Evolutionary conservation across 345 rosid species (phyloP).

Genomic region (Laguncularia racemosa): DNA sequence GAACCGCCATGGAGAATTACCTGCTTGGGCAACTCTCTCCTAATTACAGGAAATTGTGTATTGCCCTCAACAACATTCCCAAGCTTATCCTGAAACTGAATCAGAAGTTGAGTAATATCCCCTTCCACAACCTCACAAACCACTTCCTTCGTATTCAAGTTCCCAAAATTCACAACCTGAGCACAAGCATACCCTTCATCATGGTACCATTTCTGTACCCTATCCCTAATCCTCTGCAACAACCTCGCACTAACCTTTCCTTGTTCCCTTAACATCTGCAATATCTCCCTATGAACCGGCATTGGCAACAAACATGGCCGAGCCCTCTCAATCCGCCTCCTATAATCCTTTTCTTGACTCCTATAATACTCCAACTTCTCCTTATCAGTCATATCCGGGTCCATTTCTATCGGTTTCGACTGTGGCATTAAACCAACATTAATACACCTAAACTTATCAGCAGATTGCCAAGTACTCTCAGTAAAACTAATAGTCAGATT

Average conservation of each 20-base stretch:
- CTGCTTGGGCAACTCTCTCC: constrained; percentile 81
- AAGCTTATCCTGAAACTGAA: constrained; percentile 90
- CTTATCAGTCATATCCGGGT: constrained; percentile 90
- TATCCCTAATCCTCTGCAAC: constrained; percentile 89
- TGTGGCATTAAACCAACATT: constrained; percentile 85
- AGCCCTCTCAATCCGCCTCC: constrained; percentile 70
- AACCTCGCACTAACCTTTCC: constrained; percentile 87
- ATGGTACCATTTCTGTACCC: constrained; percentile 94
- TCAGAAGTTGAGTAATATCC: constrained; percentile 69
- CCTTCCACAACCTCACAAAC: constrained; percentile 99
- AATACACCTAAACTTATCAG: constrained; percentile 78
- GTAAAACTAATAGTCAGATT: constrained; percentile 57
- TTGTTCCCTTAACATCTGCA: constrained; percentile 64
- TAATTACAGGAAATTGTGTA: constrained; percentile 67
- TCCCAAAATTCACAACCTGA: constrained; percentile 93
- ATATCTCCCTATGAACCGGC: constrained; percentile 50
- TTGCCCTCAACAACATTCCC: constrained; percentile 95
- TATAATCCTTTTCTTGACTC: constrained; percentile 84
- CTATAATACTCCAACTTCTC: constrained; percentile 82
- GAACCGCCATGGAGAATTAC: constrained; percentile 18
- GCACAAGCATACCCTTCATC: constrained; percentile 98
- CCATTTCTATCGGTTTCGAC: constrained; percentile 84
- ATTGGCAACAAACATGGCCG: constrained; percentile 71
- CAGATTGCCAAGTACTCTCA: constrained; percentile 92
- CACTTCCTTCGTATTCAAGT: constrained; percentile 85